Evolutionary conservation across 2,329 filamentous ascomycete genomes (phyloP).

Genomic region (Colletotrichum sp.): DNA sequence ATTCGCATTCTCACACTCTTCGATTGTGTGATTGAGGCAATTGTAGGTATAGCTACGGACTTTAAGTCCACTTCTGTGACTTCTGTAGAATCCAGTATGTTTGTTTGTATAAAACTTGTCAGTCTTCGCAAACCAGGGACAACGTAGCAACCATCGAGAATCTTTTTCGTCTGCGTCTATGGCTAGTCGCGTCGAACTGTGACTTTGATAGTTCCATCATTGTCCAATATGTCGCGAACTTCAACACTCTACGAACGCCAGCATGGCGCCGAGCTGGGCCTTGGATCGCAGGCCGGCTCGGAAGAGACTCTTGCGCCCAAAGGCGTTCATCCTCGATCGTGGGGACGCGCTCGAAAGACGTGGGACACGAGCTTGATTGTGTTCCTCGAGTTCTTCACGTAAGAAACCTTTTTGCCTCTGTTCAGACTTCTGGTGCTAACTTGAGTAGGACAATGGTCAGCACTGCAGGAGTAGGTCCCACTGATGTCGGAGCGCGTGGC

Average conservation of each 20-base stretch:
- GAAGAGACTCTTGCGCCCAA: neutral
- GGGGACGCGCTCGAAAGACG: neutral
- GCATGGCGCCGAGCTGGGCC: neutral
- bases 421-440: neutral
- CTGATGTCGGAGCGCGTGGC: fast-evolving
- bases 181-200: neutral
- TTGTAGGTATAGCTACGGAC: neutral
- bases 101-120: neutral
- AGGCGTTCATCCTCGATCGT: neutral
- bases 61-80: neutral
- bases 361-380: neutral
- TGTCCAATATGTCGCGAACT: neutral
- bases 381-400: neutral
- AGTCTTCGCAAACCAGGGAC: neutral
- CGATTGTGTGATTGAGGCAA: neutral
- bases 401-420: neutral
- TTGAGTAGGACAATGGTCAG: neutral
- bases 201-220: neutral
- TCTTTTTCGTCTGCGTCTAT: neutral
- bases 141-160: neutral
- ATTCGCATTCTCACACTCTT: neutral
- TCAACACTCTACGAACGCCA: neutral
- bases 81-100: neutral
- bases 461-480: neutral
- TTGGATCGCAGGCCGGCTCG: neutral